Evolutionary conservation across 164 flowering plant species (phyloP).

Genomic region (Nelumbo lutea): DNA sequence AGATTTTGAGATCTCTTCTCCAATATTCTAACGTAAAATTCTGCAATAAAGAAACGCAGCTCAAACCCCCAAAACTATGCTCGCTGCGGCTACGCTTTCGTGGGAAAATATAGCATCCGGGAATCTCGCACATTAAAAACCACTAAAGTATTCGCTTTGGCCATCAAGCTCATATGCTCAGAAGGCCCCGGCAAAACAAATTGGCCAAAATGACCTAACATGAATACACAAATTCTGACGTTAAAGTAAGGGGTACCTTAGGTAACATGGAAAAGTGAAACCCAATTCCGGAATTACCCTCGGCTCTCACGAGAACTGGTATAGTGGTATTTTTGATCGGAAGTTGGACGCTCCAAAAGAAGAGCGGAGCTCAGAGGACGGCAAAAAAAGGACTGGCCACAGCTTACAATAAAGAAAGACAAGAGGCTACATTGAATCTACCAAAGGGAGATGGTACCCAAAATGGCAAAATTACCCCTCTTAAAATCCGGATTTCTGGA

Average conservation of each 20-base stretch:
- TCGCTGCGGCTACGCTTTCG: conserved; percentile 1
- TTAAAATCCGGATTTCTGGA: background rate
- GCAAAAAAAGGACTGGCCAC: background rate
- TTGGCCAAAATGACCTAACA: conserved; percentile 5
- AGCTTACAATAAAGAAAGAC: background rate
- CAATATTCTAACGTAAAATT: background rate
- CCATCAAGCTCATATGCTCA: background rate
- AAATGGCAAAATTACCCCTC: conserved; percentile 5
- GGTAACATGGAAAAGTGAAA: background rate
- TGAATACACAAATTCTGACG: too few relatives aligned
- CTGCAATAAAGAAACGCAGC: conserved; percentile 4
- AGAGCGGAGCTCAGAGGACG: background rate
- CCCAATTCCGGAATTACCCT: background rate
- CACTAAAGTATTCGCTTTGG: background rate
- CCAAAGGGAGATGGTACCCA: background rate
- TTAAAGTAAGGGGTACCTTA: too few relatives aligned
- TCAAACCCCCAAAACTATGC: conserved; percentile 10
- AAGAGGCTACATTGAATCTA: conserved; percentile 1
- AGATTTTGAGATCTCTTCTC: background rate
- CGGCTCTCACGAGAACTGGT: background rate
- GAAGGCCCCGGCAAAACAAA: too few relatives aligned
- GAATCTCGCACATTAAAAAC: conserved; percentile 11
- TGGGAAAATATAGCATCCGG: conserved; percentile 3
- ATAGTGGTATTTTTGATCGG: background rate
- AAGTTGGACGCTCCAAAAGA: conserved; percentile 2